Conservation (phyloP, 2,329 filamentous ascomycete species). For the Penicillium sumatraense region DNA sequence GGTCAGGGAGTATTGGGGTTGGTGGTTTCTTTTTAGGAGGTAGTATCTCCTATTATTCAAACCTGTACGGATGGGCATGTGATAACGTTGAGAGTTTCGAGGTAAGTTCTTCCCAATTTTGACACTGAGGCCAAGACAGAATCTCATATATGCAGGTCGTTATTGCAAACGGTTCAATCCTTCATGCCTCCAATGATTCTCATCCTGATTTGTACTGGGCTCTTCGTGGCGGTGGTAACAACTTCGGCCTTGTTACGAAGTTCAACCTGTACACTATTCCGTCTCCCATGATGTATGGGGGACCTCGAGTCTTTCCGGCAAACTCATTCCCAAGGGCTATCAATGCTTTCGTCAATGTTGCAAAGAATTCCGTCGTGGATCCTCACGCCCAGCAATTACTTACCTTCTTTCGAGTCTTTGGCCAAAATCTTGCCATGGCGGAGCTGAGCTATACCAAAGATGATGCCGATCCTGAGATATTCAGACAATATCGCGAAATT, state of each 20-base stretch:
- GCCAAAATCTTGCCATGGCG: constrained; percentile 32
- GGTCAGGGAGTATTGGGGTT: constrained; percentile 45
- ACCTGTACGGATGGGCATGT: constrained; percentile 27
- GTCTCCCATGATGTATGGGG: constrained; percentile 46
- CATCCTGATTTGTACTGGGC: constrained; percentile 43
- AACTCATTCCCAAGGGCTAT: constrained; percentile 35
- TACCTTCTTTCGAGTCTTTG: constrained; percentile 34
- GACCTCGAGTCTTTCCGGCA: constrained; percentile 34
- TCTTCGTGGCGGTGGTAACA: constrained; percentile 44
- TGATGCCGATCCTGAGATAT: constrained; percentile 41
- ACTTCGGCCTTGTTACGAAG: constrained; percentile 45
- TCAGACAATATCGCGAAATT: constrained; percentile 42
- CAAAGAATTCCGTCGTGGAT: constrained; percentile 36
- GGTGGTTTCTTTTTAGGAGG: constrained; percentile 45
- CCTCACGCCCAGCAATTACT: constrained; percentile 41
- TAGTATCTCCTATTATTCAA: constrained; percentile 40
- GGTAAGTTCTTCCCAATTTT: not conserved
- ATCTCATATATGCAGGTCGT: constrained; percentile 14
- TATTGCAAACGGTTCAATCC: constrained; percentile 8
- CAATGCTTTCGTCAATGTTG: constrained; percentile 38
- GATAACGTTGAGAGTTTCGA: constrained; percentile 28
- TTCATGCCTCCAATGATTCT: constrained; percentile 30
- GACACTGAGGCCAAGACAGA: not conserved
- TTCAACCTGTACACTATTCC: constrained; percentile 47
- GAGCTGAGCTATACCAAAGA: constrained; percentile 46